phyloP scores from a whole-genome alignment of 306 rosid species.

The Hylodesmum podocarpum region DNA sequence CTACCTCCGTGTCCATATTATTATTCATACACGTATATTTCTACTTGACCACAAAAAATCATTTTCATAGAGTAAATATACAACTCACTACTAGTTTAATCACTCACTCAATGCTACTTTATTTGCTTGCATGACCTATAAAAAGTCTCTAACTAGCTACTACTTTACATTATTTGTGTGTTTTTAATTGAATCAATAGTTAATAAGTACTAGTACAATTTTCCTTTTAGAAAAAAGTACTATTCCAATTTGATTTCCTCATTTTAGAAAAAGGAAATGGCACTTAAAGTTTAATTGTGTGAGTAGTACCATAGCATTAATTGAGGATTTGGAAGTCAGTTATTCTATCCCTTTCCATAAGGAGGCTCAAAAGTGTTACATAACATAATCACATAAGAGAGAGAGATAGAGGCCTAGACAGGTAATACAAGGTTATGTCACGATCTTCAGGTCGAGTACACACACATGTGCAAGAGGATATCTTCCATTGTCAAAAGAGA shows the following conservation, averaged over 20 bases:
- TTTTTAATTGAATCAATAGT: no score
- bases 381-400: not conserved
- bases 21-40: not conserved
- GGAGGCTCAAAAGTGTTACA: not conserved
- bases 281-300: no score
- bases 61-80: not conserved
- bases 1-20: not conserved
- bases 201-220: no score
- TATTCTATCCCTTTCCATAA: not conserved
- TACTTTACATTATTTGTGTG: no score
- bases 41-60: not conserved
- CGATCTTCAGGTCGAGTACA: conserved; percentile 40
- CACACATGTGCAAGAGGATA: conserved; percentile 25
- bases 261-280: no score
- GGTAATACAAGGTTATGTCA: conserved; percentile 41
- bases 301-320: not conserved
- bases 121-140: not conserved
- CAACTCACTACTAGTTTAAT: not conserved
- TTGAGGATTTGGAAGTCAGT: not conserved
- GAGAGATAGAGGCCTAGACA: not conserved
- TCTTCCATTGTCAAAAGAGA: conserved; percentile 8
- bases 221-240: no score
- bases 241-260: no score
- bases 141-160: no score
- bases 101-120: not conserved